These are phyloP conservation scores for Collybia nuda DNA, from an alignment of 768 basidiomycete species.

Conservation along the genomic window DNA sequence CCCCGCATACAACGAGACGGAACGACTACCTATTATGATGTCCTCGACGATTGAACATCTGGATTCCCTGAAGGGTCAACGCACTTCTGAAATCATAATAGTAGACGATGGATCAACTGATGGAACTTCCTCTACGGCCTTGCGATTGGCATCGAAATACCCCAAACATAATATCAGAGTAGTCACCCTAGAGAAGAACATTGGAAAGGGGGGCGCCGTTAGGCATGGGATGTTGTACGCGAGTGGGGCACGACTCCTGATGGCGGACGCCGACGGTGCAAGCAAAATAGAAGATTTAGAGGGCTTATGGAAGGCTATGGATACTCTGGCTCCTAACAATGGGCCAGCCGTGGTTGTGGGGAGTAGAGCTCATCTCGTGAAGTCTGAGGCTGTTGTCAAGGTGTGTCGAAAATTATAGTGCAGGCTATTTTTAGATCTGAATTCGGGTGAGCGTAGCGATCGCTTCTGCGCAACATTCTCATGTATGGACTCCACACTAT, in stretches of 20 bases:
- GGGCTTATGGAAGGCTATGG: constrained; percentile 74
- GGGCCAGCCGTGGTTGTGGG: constrained; percentile 75
- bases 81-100: constrained; percentile 79
- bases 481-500: constrained; percentile 95
- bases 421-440: constrained; percentile 3
- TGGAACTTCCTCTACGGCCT: constrained; percentile 63
- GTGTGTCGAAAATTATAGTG: constrained; percentile 35
- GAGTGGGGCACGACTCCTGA: constrained; percentile 75
- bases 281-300: constrained; percentile 86
- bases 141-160: constrained; percentile 61
- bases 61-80: constrained; percentile 33
- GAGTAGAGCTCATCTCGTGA: constrained; percentile 90
- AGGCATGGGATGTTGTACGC: constrained; percentile 87
- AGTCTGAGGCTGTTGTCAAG: constrained; percentile 91
- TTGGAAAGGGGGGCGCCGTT: constrained; percentile 93
- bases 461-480: constrained; percentile 82
- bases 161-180: constrained; percentile 67
- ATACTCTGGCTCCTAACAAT: constrained; percentile 48
- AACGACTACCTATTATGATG: constrained; percentile 86
- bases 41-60: constrained; percentile 70
- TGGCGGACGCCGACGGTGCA: constrained; percentile 95
- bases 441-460: constrained; percentile 56
- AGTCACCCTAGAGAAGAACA: constrained; percentile 74
- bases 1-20: constrained; percentile 89
- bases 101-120: constrained; percentile 91